These are phyloP conservation scores for Ceratocystiopsis sp. DNA, from an alignment of 2,329 filamentous ascomycete species.

Conservation along the genomic window DNA sequence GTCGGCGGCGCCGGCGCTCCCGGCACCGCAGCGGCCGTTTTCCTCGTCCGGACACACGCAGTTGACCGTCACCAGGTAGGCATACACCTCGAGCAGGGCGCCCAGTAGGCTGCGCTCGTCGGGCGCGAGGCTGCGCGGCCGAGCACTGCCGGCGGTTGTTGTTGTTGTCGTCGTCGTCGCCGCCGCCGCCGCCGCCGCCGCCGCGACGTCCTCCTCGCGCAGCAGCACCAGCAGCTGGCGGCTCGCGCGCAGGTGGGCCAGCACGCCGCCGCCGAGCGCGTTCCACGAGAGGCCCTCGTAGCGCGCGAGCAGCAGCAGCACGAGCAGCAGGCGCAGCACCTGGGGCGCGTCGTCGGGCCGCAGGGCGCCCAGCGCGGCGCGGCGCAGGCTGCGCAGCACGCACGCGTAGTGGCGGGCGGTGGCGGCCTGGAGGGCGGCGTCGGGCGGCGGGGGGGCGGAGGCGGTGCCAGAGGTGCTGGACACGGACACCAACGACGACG, in stretches of 20 bases:
- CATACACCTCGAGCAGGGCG: conserved; percentile 9
- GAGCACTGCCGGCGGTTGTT: no score
- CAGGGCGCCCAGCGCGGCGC: conserved; percentile 5
- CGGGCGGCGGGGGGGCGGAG: background rate
- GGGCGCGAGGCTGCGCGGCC: background rate
- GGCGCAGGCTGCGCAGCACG: conserved; percentile 9
- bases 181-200: background rate
- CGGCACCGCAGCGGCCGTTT: conserved; percentile 3
- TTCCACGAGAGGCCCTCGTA: conserved; percentile 10
- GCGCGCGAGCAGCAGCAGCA: conserved; percentile 7
- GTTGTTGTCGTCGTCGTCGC: no score
- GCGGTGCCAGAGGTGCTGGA: background rate
- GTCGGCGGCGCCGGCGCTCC: conserved; percentile 1
- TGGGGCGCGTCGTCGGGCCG: conserved; percentile 5
- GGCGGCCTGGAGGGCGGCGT: conserved; percentile 7
- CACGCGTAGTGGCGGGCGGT: conserved; percentile 10
- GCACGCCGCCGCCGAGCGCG: conserved; percentile 7
- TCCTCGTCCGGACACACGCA: conserved; percentile 3
- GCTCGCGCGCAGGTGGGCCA: conserved; percentile 9
- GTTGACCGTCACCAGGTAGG: conserved; percentile 8
- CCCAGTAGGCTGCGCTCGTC: conserved; percentile 7
- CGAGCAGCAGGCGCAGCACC: conserved; percentile 8
- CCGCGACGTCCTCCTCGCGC: conserved; percentile 11
- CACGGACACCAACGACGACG: background rate
- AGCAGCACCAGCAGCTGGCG: conserved; percentile 11